phyloP scores from a whole-genome alignment of 2,329 filamentous ascomycete genomes.

The Trichophyton benhamiae region DNA sequence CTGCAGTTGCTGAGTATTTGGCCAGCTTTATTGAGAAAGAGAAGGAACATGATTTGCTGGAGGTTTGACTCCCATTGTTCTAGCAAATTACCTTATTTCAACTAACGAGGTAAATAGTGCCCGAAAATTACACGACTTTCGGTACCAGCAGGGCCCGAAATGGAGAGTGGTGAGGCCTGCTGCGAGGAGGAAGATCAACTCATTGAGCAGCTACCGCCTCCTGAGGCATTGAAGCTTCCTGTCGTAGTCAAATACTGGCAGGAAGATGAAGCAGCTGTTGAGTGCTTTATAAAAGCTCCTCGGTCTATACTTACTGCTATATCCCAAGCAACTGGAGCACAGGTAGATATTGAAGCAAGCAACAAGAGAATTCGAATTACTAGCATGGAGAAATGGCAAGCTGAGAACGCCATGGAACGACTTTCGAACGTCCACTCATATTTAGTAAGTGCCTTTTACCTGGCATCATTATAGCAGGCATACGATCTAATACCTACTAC shows the following conservation, averaged over 20 bases:
- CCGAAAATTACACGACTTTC: slow-evolving; percentile 20
- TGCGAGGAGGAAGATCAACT: slow-evolving; percentile 11
- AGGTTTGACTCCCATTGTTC: slow-evolving; percentile 16
- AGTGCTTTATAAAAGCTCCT: slow-evolving; percentile 17
- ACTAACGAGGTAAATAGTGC: slow-evolving; percentile 13
- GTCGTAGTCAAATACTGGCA: slow-evolving; percentile 19
- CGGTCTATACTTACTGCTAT: slow-evolving; percentile 16
- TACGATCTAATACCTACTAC: not conserved
- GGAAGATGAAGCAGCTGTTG: slow-evolving; percentile 13
- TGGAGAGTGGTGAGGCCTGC: slow-evolving; percentile 14
- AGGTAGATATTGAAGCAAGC: slow-evolving; percentile 16
- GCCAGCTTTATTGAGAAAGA: slow-evolving; percentile 21
- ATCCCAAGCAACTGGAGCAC: slow-evolving; percentile 19
- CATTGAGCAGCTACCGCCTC: not conserved
- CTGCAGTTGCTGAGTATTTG: slow-evolving; percentile 13
- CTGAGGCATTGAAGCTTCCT: not conserved
- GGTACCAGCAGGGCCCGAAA: slow-evolving; percentile 11
- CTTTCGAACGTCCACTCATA: slow-evolving; percentile 20
- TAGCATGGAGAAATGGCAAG: slow-evolving; percentile 15
- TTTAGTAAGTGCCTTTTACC: slow-evolving; percentile 17
- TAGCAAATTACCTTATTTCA: not conserved
- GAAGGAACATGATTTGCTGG: slow-evolving; percentile 22
- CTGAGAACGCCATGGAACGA: slow-evolving; percentile 21
- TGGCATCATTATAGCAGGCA: no score
- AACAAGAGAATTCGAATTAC: slow-evolving; percentile 19